A percentile compares a stretch with the other conserved stretches of the same genome.
Conservation (phyloP, 225 moss, liverwort and hornwort genomes). For the Physcomitrellopsis africana region DNA sequence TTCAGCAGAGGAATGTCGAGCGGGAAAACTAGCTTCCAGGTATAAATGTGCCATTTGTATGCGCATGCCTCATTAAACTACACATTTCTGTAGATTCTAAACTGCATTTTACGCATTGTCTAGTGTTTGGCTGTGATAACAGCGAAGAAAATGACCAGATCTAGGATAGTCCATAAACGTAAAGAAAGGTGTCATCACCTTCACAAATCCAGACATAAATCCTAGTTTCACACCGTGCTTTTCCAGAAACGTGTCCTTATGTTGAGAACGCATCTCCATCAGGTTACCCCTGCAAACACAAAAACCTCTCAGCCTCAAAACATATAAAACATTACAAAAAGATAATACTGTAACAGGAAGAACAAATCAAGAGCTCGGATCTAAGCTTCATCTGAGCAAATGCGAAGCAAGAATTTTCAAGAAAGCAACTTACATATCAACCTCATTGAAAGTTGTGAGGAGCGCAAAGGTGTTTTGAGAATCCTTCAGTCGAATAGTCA, state of each 20-base stretch:
- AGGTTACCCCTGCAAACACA: slow-evolving; percentile 72
- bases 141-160: neutral
- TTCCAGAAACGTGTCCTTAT: slow-evolving; percentile 82
- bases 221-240: slow-evolving; percentile 93
- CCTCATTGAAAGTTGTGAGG: slow-evolving; percentile 89
- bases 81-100: neutral
- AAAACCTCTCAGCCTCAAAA: slow-evolving; percentile 15
- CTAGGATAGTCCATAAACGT: neutral
- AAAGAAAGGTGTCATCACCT: slow-evolving; percentile 51
- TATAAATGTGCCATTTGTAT: neutral
- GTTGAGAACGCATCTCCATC: slow-evolving; percentile 81
- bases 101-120: neutral
- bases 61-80: slow-evolving; percentile 2
- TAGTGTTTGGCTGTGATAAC: neutral
- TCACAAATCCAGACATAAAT: slow-evolving; percentile 96
- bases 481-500: slow-evolving; percentile 83
- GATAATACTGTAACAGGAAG: neutral
- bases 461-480: slow-evolving; percentile 92
- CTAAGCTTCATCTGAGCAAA: neutral
- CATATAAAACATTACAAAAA: slow-evolving; percentile 8
- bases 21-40: slow-evolving; percentile 5
- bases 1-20: neutral
- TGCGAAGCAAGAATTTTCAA: neutral
- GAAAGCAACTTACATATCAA: slow-evolving; percentile 71
- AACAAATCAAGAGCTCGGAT: slow-evolving; percentile 9